Conservation (phyloP, 139 green algal species). For the Volvox reticuliferus region DNA sequence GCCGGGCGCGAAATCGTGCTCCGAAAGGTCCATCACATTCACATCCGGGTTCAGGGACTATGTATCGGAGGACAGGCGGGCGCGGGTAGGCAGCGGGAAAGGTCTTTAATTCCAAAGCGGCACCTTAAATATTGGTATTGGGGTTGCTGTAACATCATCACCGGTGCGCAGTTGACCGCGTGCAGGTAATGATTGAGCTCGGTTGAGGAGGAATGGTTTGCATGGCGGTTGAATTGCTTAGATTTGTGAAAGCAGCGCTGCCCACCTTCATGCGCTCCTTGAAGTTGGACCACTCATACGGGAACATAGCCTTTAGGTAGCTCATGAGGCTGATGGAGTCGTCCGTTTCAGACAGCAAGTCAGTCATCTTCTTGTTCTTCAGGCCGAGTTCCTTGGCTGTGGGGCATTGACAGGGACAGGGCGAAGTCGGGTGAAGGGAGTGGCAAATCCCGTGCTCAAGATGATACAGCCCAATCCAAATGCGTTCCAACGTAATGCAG, state of each 20-base stretch:
- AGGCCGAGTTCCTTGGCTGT: constrained; percentile 49
- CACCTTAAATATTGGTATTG: too few species aligned
- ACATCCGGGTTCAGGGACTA: constrained; percentile 19
- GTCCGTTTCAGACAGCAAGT: constrained; percentile 60
- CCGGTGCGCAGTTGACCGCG: too few species aligned
- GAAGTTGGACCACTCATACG: constrained; percentile 45
- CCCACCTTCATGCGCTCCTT: constrained; percentile 31
- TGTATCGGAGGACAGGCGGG: neutral
- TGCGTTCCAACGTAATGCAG: too few species aligned
- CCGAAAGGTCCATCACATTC: constrained; percentile 3
- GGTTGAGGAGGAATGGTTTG: too few species aligned
- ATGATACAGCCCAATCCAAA: too few species aligned
- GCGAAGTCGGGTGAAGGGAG: neutral
- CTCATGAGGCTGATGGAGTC: constrained; percentile 53
- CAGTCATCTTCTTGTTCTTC: constrained; percentile 63
- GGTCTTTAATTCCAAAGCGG: too few species aligned
- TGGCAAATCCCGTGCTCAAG: too few species aligned
- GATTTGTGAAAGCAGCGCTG: too few species aligned
- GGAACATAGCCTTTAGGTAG: constrained; percentile 50
- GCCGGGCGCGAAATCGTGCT: constrained; percentile 20
- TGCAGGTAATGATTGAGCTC: too few species aligned
- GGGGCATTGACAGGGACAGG: neutral
- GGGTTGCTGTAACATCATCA: too few species aligned
- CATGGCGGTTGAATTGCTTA: too few species aligned
- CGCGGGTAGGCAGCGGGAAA: neutral